These are phyloP conservation scores for Talaromyces sp. DNA, from an alignment of 2,329 filamentous ascomycete genomes.

Conservation along the genomic window DNA sequence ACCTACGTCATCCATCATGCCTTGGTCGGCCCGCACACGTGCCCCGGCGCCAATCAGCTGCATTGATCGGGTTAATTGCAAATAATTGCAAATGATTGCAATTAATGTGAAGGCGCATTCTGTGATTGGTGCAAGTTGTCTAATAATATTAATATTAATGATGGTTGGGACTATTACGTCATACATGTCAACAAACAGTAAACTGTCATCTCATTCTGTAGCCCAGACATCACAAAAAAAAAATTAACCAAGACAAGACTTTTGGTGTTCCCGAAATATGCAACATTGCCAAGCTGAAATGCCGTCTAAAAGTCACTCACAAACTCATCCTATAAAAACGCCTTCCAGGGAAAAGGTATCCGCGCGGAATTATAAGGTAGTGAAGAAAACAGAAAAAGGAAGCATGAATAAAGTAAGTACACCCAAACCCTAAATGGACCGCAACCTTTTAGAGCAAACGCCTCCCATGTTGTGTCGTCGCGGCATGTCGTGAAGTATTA, in stretches of 20 bases:
- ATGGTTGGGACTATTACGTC: not conserved
- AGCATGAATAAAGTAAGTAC: slow-evolving; percentile 8
- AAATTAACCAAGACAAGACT: not conserved
- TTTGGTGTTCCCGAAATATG: not conserved
- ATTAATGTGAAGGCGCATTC: no score
- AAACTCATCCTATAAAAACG: not conserved
- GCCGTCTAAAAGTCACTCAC: not conserved
- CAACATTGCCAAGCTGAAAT: not conserved
- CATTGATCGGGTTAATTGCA: not conserved
- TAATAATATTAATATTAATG: not conserved
- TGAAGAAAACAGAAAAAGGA: not conserved
- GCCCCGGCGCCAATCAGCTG: not conserved
- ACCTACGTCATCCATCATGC: not conserved
- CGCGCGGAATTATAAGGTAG: not conserved
- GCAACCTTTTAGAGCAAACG: slow-evolving; percentile 44
- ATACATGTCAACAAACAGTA: not conserved
- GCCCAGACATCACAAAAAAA: not conserved
- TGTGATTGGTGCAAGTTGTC: no score
- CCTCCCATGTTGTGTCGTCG: slow-evolving; percentile 31
- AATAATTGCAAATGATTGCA: not conserved
- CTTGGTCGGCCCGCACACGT: not conserved
- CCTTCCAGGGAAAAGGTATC: not conserved
- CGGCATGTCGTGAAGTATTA: not conserved
- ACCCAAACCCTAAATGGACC: slow-evolving; percentile 39
- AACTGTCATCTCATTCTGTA: not conserved